Conservation (phyloP, 192 early-diverging fungal species). For the Rhizophagus clarus region DNA sequence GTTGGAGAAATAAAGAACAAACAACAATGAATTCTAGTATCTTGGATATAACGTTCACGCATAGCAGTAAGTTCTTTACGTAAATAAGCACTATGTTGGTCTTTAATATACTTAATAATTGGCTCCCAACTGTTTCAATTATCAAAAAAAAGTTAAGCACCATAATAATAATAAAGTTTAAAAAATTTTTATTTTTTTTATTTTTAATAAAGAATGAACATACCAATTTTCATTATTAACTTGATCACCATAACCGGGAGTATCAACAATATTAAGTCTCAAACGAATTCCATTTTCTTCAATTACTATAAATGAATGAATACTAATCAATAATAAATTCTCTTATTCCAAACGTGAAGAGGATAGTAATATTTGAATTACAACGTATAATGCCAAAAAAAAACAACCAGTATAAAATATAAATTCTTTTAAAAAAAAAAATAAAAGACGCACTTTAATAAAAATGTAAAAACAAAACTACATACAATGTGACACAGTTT, state of each 20-base stretch:
- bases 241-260: conserved; percentile 97
- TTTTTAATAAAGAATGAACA: conserved; percentile 11
- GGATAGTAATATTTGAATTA: conserved; percentile 3
- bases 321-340: conserved; percentile 2
- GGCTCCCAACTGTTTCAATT: conserved; percentile 81
- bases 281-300: conserved; percentile 95
- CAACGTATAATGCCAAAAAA: neutral
- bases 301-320: conserved; percentile 60
- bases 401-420: neutral
- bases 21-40: conserved; percentile 94
- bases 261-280: conserved; percentile 95
- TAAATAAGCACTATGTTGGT: conserved; percentile 95
- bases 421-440: neutral
- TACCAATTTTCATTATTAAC: conserved; percentile 98
- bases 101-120: conserved; percentile 99
- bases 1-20: conserved; percentile 97
- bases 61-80: conserved; percentile 88
- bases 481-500: conserved; percentile 84
- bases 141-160: neutral
- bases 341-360: neutral
- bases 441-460: too few relatives aligned
- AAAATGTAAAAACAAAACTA: neutral
- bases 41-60: conserved; percentile 89
- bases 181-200: neutral
- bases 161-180: neutral